phyloP scores from a whole-genome alignment of 83 land plant species.

The Diphasiastrum complanatum region DNA sequence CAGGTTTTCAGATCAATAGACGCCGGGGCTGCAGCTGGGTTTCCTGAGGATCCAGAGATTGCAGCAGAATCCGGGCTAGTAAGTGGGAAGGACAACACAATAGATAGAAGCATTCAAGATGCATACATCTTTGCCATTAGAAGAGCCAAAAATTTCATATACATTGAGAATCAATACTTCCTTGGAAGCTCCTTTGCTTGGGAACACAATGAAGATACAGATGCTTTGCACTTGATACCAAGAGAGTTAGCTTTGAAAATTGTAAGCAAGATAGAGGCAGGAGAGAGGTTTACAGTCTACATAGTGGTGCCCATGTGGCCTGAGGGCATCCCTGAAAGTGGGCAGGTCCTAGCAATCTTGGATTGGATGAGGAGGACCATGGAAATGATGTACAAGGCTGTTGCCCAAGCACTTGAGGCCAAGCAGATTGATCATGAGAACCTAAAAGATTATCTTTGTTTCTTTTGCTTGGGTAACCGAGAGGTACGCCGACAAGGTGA shows the following conservation, averaged over 20 bases:
- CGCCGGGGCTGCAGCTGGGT: conserved; percentile 4
- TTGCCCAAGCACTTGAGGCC: too few species aligned
- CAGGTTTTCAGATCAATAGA: conserved; percentile 9
- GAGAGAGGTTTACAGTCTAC: too few species aligned
- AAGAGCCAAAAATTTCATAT: neutral
- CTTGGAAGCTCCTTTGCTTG: neutral
- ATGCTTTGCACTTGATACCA: neutral
- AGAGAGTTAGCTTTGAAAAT: neutral
- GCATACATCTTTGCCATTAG: neutral
- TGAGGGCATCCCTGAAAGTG: too few species aligned
- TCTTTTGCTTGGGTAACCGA: too few species aligned
- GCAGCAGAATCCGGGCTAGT: conserved; percentile 6
- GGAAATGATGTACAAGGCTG: too few species aligned
- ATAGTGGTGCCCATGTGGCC: too few species aligned
- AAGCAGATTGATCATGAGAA: too few species aligned
- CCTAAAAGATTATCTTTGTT: too few species aligned
- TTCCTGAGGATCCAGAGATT: conserved; percentile 7
- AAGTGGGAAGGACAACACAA: neutral
- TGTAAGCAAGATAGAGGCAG: too few species aligned
- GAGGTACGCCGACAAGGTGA: too few species aligned
- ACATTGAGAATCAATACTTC: neutral
- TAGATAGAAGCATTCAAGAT: conserved; percentile 1
- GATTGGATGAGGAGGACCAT: too few species aligned
- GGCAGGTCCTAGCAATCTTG: too few species aligned
- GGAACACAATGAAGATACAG: neutral